These are phyloP conservation scores for Fusarium transvaalense DNA, from an alignment of 2,329 filamentous ascomycete genomes.

Conservation along the genomic window DNA sequence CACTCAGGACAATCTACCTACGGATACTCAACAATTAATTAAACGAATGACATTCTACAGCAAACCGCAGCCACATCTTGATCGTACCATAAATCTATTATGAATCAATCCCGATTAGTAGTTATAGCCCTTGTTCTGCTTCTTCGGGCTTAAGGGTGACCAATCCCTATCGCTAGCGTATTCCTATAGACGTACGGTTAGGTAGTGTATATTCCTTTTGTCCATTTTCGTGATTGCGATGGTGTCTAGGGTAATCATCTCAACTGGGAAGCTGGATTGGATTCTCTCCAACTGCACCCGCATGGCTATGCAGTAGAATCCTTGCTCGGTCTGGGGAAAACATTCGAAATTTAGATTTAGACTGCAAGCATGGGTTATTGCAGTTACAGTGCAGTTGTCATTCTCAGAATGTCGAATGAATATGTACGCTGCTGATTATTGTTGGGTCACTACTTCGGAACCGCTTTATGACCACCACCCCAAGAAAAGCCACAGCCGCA, in stretches of 20 bases:
- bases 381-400: neutral
- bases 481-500: conserved; percentile 4
- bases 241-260: conserved; percentile 21
- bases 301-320: conserved; percentile 17
- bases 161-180: conserved; percentile 4
- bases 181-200: conserved; percentile 16
- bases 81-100: neutral
- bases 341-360: conserved; percentile 31
- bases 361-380: conserved; percentile 7
- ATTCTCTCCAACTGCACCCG: neutral
- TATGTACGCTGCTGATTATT: neutral
- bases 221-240: conserved; percentile 4
- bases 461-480: conserved; percentile 14
- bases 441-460: neutral
- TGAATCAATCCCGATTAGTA: conserved; percentile 9
- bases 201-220: conserved; percentile 21
- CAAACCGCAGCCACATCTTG: conserved; percentile 21
- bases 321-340: conserved; percentile 27
- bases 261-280: neutral
- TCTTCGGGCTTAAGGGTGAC: conserved; percentile 25
- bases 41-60: conserved; percentile 4
- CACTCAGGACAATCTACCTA: neutral
- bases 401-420: neutral
- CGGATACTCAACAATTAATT: neutral
- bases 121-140: conserved; percentile 8